phyloP scores from a whole-genome alignment of 805 yeast species.

The Schwanniomyces sp. region DNA sequence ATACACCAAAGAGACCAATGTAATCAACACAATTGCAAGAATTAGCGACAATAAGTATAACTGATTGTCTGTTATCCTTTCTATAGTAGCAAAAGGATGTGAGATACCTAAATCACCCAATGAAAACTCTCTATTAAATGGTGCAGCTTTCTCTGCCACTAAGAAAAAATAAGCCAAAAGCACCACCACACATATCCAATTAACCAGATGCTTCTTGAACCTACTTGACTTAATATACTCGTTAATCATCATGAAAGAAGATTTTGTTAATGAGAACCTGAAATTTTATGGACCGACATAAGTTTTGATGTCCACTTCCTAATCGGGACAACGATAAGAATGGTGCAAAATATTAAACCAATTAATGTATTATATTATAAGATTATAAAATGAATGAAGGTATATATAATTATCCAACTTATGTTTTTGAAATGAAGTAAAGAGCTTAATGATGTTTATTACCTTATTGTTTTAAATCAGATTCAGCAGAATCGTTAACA shows the following conservation, averaged over 20 bases:
- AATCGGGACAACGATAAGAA: too few species aligned
- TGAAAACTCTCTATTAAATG: constrained; percentile 28
- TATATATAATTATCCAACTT: too few species aligned
- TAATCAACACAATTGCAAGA: constrained; percentile 23
- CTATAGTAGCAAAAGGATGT: constrained; percentile 28
- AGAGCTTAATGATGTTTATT: neutral
- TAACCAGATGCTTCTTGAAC: constrained; percentile 10
- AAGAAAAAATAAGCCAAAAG: constrained; percentile 17
- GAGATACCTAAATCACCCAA: constrained; percentile 26
- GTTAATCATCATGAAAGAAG: neutral
- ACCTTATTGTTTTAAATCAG: constrained; percentile 28
- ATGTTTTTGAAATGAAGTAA: too few species aligned
- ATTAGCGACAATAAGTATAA: constrained; percentile 27
- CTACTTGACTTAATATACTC: neutral
- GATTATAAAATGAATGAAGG: too few species aligned
- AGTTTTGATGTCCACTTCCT: too few species aligned
- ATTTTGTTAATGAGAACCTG: neutral
- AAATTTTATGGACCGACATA: neutral
- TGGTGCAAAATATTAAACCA: too few species aligned
- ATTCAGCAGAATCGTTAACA: constrained; percentile 36
- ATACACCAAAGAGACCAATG: constrained; percentile 6
- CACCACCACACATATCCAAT: constrained; percentile 22
- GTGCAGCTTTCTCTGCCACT: constrained; percentile 21
- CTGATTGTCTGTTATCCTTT: constrained; percentile 30
- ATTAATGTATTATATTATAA: too few species aligned